Base-by-base conservation (phyloP, 2,329 filamentous ascomycete species). In the Cercospora janseana region DNA sequence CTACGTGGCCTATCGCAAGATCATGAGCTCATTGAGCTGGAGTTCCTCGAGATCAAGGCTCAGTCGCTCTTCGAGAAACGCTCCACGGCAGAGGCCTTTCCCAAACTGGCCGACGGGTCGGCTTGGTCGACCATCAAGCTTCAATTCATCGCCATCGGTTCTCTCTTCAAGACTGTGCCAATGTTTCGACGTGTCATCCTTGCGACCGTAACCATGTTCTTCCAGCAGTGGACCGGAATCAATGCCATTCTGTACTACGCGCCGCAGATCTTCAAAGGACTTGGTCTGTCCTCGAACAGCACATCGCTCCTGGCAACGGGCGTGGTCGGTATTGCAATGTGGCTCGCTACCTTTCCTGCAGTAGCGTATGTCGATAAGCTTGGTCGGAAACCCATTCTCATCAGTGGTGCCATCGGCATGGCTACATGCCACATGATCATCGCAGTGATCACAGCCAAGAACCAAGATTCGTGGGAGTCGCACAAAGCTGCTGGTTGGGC, bases 11-110 rank as follows among this genome's bases (percentile, higher is more conserved):
- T 88, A 0, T 66, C 79, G 0, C 63, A 71, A 12, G 78, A 85
- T 56, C 78, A 89, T 62, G 82, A 87, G 49, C 76, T 88, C 0
- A 79, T 91, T 28, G 79, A 85, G 56, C 75, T 89, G 1, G 88
- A 92, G 62, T 89, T 86, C 63, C 78, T 89, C n/a, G 87, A 92
- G 65, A 91, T 92, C 70, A 87, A 88, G 66, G 86, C 87, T 0
- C 85, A 89, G 66, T 84, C 82, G 0, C 67, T 87, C 13, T 93
- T 92, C 58, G 87, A 92, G 69, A 87, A 90, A 70, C 79, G 82
- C 26, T 81, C 80, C 1, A 75, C 85, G 7, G 78, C 79, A 0
- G 82, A 86, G 55, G 75, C 83, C 18, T 89, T 87, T 66, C 87
- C 86, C 0, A 73, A 84, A 26, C 71, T 87, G 10, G 72, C 75